phyloP scores from a whole-genome alignment of 2,329 filamentous ascomycete genomes.

The Pseudonectria foliicola region DNA sequence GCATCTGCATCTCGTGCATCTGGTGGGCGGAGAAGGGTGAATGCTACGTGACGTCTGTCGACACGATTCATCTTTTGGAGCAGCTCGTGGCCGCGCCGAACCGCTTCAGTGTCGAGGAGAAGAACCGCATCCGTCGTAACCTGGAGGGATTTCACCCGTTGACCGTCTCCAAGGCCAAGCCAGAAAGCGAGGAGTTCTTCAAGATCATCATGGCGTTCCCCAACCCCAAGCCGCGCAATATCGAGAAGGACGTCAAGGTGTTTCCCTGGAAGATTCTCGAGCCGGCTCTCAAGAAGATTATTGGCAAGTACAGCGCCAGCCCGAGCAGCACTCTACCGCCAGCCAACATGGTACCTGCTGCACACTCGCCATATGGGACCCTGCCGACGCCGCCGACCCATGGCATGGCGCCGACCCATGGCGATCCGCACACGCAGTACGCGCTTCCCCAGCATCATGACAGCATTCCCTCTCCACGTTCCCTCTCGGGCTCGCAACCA shows the following conservation, averaged over 20 bases:
- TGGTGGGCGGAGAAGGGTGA: constrained; percentile 90
- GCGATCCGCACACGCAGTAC: constrained; percentile 31
- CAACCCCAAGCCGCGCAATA: constrained; percentile 90
- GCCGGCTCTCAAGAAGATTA: constrained; percentile 91
- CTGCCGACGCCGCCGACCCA: constrained; percentile 41
- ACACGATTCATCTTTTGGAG: constrained; percentile 92
- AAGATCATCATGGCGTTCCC: constrained; percentile 98
- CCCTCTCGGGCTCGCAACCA: constrained; percentile 39
- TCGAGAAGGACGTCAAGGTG: constrained; percentile 98
- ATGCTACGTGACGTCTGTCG: constrained; percentile 91
- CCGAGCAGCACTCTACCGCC: constrained; percentile 33
- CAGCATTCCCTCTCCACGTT: constrained; percentile 45
- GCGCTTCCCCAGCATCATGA: constrained; percentile 40
- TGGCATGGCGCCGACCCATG: constrained; percentile 24
- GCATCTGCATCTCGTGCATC: constrained; percentile 95
- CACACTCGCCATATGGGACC: constrained; percentile 33
- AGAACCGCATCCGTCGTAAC: constrained; percentile 94
- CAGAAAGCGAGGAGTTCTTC: constrained; percentile 95
- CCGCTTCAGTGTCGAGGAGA: constrained; percentile 92
- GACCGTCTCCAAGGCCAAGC: constrained; percentile 88
- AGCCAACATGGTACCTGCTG: constrained; percentile 34
- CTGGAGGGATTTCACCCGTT: constrained; percentile 87
- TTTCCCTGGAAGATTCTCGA: constrained; percentile 92
- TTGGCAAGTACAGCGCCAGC: constrained; percentile 79
- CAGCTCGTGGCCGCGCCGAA: constrained; percentile 69